phyloP scores from a whole-genome alignment of 1,284 basidiomycete species.

The Tilletia indica region DNA sequence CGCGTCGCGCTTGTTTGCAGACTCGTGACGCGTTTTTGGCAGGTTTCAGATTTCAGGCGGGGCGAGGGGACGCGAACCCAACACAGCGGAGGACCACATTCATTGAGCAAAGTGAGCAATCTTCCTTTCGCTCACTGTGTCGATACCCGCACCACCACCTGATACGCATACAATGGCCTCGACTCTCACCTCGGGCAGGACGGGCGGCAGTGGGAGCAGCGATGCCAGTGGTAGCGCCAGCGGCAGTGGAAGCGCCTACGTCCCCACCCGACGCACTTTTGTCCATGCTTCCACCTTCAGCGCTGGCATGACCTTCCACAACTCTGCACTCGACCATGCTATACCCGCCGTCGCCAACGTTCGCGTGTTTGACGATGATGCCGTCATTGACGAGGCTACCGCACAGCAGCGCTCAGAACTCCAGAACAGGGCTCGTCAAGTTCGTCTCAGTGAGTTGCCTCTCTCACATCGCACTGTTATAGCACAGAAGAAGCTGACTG shows the following conservation, averaged over 20 bases:
- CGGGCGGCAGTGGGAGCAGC: not conserved
- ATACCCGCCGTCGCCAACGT: not conserved
- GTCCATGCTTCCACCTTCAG: conserved; percentile 9
- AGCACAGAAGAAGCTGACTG: too few species aligned
- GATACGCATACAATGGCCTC: not conserved
- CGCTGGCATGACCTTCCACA: conserved; percentile 3
- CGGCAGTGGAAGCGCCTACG: not conserved
- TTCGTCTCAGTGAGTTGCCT: conserved; percentile 14
- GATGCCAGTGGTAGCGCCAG: not conserved
- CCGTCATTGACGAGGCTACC: not conserved
- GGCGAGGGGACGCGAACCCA: too few species aligned
- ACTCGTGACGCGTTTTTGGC: too few species aligned
- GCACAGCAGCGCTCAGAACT: conserved; percentile 6
- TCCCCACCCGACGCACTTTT: not conserved
- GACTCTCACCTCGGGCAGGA: not conserved
- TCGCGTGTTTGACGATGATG: not conserved
- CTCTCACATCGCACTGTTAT: too few species aligned
- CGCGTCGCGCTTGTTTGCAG: too few species aligned
- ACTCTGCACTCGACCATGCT: not conserved
- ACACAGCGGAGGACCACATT: too few species aligned
- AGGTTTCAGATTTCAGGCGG: too few species aligned
- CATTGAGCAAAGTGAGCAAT: too few species aligned
- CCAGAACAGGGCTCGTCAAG: conserved; percentile 2
- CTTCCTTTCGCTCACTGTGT: not conserved
- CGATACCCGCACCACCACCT: not conserved